Conservation (phyloP, 192 early-diverging fungal species). For the Umbelopsis isabellina region DNA sequence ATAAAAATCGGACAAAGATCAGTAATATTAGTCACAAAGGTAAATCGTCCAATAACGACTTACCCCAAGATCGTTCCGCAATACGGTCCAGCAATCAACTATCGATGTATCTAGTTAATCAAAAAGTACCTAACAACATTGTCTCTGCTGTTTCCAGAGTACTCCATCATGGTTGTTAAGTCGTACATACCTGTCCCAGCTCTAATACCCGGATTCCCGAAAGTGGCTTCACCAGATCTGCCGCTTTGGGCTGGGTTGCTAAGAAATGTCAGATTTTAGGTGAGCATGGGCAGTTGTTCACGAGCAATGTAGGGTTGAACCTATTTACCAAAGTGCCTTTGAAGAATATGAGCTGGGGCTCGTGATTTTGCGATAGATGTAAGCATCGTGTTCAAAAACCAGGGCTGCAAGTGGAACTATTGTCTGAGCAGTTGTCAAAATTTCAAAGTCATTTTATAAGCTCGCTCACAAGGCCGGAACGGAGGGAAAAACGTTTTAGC, state of each 20-base stretch:
- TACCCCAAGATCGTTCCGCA: conserved; percentile 55
- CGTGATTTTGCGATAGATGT: too few relatives aligned
- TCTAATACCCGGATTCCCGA: conserved; percentile 46
- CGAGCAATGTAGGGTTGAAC: too few relatives aligned
- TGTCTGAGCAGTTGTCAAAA: too few relatives aligned
- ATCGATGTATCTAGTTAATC: neutral
- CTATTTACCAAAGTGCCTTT: too few relatives aligned
- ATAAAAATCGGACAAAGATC: neutral
- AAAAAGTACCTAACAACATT: neutral
- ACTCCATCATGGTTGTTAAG: neutral
- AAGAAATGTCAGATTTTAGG: neutral
- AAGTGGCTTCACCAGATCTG: conserved; percentile 35
- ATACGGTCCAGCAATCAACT: conserved; percentile 56
- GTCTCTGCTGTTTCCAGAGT: too few relatives aligned
- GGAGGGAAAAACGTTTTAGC: too few relatives aligned
- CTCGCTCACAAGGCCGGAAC: too few relatives aligned
- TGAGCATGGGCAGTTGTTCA: neutral
- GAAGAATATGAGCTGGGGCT: too few relatives aligned
- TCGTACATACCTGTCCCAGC: conserved; percentile 44
- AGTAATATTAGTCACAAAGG: neutral
- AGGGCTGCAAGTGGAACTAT: too few relatives aligned
- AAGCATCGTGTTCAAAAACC: too few relatives aligned
- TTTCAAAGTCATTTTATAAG: too few relatives aligned
- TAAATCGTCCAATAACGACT: neutral
- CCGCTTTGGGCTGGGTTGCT: neutral